Evolutionary conservation across 2,329 filamentous ascomycete genomes (phyloP), one percentile per base, ranked within the genome.

Genomic region (Hypoxylon sp.): DNA sequence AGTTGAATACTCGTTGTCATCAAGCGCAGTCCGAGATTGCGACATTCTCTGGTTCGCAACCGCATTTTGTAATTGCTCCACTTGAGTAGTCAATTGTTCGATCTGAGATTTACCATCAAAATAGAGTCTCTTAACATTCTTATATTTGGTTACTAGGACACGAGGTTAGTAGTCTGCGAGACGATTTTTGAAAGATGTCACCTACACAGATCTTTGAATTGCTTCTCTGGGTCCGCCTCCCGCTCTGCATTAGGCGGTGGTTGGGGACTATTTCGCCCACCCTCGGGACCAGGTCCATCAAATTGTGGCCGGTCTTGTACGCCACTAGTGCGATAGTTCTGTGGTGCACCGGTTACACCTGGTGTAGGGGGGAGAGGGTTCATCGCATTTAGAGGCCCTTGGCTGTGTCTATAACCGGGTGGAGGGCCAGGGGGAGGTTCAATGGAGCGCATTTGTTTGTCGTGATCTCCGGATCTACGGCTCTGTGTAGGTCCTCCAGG

Each of bases 81-180:
- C 92, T 80, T 98, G 94, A 17, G 90, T 87, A 72, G 91, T 92
- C 74, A 97, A 91, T 75, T 92, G 89, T 76, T 98, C 94, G 59
- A 98, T 95, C 81, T 98, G 94, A 14, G 90, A 87, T 78, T 97
- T 96, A 77, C 95, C 94, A 71, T 98, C 96, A 79, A 98, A 98
- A 79, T 98, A 99, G 75, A 98, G 92, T 62, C 94, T 91, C 84
- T 99, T 99, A 64, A 99, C 95, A 78, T 98, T 97, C 80, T 97
- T 97, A 80, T 99, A 99, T 83, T 99, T 99, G 73, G 89, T 90
- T 77, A 96, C 94, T 97, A 37, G 71, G 58, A 66, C 50, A 31
- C 31, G 62, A 79, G 74, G 69, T 88, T 35, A 79, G 74, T 46
- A 60, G n/a, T 33, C 63, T 67, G 53, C 42, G 42, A n/a, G 24